Evolutionary conservation across 371 early-diverging fungal species (phyloP), one percentile per base, ranked within the genome.

Genomic region (Mortierella sp.): DNA sequence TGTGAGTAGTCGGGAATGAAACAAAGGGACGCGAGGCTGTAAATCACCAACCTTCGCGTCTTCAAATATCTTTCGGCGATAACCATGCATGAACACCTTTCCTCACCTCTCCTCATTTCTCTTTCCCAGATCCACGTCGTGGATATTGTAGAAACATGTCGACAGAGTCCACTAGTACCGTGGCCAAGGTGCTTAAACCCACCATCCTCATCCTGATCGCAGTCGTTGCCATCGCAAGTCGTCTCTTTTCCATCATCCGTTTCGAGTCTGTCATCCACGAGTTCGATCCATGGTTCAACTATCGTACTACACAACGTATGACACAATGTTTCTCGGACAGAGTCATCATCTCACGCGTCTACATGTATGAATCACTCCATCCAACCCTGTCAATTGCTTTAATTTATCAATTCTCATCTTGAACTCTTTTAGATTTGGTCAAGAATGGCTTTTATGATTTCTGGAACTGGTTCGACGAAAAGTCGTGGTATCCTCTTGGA

Each of bases 261-360:
- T 99, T 96, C 86, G 99, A 93, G 86, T 92, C 92, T 58, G 95
- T 98, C 70, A 99, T 99, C 87, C 99, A 99, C 90, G 99, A 99
- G 87, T 99, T 99, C 84, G 99, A 99, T 85, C 99, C 99, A 51
- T 99, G 95, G 95, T 99, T 99, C 90, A 99, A 99, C 89, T 99
- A 96, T 86, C 94, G 99, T 78, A 95, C 98, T n/a, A 99, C 99
- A 12, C 91, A 92, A 70, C 94, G 97, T 81, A 76, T 30, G 62
- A 26, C 47, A n/a, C n/a, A 0, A 20, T 22, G 26, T 28, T 43
- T 47, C 18, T 47, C 16, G 4, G 18, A 18, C 16, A 47, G 47
- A 14, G 26, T 4, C 35, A 64, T 52, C 20, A 52, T 61, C 45
- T 22, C 28, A 49, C 35, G 30, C 14, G 20, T 32, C 52, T 14